Evolutionary conservation across 352 stramenopile genomes (phyloP).

Genomic region (Phytophthora macrochlamydospora): DNA sequence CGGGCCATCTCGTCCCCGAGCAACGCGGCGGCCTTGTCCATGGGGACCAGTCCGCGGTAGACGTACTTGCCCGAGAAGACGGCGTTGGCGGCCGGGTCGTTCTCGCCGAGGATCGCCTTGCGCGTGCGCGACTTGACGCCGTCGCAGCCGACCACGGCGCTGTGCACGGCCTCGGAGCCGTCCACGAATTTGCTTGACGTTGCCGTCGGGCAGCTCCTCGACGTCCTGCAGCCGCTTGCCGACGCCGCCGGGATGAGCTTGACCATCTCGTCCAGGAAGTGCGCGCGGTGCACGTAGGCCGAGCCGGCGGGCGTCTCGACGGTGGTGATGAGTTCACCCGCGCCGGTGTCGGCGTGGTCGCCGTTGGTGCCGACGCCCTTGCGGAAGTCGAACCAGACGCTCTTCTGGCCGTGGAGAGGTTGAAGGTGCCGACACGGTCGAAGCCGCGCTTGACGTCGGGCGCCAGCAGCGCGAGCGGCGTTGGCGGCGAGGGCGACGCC

Average conservation of each 20-base stretch:
- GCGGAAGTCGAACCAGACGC: conserved; percentile 43
- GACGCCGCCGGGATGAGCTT: conserved; percentile 31
- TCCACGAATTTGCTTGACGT: conserved; percentile 37
- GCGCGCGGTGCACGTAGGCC: conserved; percentile 38
- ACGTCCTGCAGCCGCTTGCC: conserved; percentile 36
- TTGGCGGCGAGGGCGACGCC: conserved; percentile 33
- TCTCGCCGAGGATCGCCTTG: conserved; percentile 31
- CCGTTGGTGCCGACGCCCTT: conserved; percentile 35
- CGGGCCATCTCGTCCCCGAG: conserved; percentile 40
- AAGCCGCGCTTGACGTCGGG: conserved; percentile 36
- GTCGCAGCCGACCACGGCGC: conserved; percentile 34
- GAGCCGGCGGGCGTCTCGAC: conserved; percentile 35
- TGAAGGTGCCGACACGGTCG: conserved; percentile 43
- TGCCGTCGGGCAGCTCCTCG: conserved; percentile 33
- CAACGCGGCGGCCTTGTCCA: conserved; percentile 38
- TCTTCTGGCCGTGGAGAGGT: conserved; percentile 35
- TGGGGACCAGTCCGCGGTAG: conserved; percentile 38
- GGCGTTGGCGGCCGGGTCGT: conserved; percentile 30
- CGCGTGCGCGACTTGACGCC: conserved; percentile 39
- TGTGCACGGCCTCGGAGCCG: conserved; percentile 37
- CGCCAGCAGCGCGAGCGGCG: conserved; percentile 24
- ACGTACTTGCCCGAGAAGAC: conserved; percentile 44
- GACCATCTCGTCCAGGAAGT: conserved; percentile 40
- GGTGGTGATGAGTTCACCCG: conserved; percentile 32
- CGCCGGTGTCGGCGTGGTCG: conserved; percentile 19